phyloP scores from a whole-genome alignment of 2,329 filamentous ascomycete genomes.

The Pseudonectria buxi region DNA sequence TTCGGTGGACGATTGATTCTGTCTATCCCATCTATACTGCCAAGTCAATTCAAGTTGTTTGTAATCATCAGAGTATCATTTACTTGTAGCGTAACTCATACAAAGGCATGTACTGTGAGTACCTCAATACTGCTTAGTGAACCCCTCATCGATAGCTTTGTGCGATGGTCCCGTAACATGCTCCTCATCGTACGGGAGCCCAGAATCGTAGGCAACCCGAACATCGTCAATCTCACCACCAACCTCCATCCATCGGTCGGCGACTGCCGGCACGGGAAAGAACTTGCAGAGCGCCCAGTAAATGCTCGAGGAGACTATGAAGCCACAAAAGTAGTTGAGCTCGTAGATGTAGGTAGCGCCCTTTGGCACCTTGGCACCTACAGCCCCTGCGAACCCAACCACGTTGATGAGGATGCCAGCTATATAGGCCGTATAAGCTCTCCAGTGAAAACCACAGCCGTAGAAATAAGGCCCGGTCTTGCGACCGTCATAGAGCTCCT shows the following conservation, averaged over 20 bases:
- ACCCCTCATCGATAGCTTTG: conserved; percentile 10
- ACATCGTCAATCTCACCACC: conserved; percentile 55
- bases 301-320: conserved; percentile 57
- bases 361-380: conserved; percentile 63
- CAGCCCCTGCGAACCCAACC: conserved; percentile 79
- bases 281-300: conserved; percentile 68
- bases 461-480: conserved; percentile 66
- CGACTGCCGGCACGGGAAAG: conserved; percentile 67
- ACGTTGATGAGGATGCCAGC: conserved; percentile 83
- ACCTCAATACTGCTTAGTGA: conserved; percentile 9
- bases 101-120: background rate
- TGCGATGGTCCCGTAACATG: conserved; percentile 8
- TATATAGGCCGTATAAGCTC: conserved; percentile 77
- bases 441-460: conserved; percentile 69
- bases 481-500: conserved; percentile 70
- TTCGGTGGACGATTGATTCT: no score
- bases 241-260: conserved; percentile 71
- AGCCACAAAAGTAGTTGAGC: conserved; percentile 83
- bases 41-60: no score
- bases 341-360: conserved; percentile 84
- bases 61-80: no score
- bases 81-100: no score
- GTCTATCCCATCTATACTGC: no score
- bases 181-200: conserved; percentile 35
- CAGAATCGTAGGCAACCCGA: conserved; percentile 38